Evolutionary conservation across 2,329 filamentous ascomycete genomes (phyloP).

Genomic region (Trichoderma sp.): DNA sequence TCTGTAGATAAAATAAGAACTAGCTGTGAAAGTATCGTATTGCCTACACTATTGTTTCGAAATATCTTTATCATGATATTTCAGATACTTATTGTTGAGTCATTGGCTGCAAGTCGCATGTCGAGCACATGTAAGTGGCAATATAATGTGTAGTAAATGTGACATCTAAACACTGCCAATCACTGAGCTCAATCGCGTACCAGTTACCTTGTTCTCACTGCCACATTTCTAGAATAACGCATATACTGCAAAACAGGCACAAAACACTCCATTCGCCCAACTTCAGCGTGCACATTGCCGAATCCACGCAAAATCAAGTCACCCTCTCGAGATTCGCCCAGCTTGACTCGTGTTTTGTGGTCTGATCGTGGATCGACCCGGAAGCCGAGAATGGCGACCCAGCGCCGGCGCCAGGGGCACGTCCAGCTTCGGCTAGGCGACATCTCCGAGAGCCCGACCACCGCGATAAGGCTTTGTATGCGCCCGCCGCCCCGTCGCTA

Average conservation of each 20-base stretch:
- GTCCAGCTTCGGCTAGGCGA: conserved; percentile 7
- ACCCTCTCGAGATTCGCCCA: background rate
- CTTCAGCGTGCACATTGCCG: background rate
- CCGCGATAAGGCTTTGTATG: conserved; percentile 17
- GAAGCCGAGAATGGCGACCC: background rate
- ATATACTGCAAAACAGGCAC: background rate
- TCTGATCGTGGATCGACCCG: conserved; percentile 21
- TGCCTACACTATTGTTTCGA: background rate
- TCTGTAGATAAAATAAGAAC: background rate
- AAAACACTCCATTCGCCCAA: background rate
- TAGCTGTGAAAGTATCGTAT: background rate
- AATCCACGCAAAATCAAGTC: background rate
- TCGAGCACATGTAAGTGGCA: conserved; percentile 11
- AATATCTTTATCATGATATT: background rate
- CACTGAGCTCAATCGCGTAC: background rate
- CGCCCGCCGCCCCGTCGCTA: background rate
- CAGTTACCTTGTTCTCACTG: background rate
- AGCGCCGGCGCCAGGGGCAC: conserved; percentile 15
- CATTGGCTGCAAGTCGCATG: background rate
- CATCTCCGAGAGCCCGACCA: conserved; percentile 18
- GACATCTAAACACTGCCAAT: background rate
- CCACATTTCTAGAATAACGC: background rate
- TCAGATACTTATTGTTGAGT: background rate
- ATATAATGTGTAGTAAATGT: background rate
- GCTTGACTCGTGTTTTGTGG: conserved; percentile 19